Conservation (phyloP, 1,139 yeast species). For the Citeromyces siamensis region DNA sequence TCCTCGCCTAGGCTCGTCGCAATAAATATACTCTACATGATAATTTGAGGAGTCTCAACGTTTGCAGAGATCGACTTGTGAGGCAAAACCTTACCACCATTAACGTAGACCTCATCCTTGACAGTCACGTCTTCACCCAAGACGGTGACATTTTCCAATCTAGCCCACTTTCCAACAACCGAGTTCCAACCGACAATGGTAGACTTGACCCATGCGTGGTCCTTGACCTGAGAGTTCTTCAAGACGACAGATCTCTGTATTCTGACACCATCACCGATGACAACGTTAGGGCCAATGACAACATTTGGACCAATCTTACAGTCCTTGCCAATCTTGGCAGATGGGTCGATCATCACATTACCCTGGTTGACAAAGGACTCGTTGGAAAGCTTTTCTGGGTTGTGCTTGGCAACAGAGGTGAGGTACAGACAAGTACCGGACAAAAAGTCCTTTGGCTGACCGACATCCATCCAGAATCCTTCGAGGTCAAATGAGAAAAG, state of each 20-base stretch:
- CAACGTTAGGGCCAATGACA: constrained; percentile 93
- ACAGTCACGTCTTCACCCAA: constrained; percentile 98
- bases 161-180: constrained; percentile 97
- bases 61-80: constrained; percentile 95
- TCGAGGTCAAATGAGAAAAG: constrained; percentile 94
- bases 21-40: constrained; percentile 49
- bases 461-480: constrained; percentile 99
- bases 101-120: constrained; percentile 96
- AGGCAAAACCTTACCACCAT: constrained; percentile 98
- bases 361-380: constrained; percentile 79
- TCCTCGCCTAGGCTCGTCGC: too few species aligned
- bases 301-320: constrained; percentile 99
- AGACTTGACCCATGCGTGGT: constrained; percentile 96
- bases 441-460: constrained; percentile 99
- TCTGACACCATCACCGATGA: constrained; percentile 98
- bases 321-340: constrained; percentile 85
- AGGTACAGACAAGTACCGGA: constrained; percentile 93
- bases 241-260: constrained; percentile 90
- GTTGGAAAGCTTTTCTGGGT: constrained; percentile 53
- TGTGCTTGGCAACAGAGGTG: constrained; percentile 73
- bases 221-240: constrained; percentile 85
- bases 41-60: constrained; percentile 95
- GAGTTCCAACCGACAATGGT: constrained; percentile 99
- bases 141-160: constrained; percentile 96
- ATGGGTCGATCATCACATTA: constrained; percentile 88